Base-by-base conservation (phyloP, 1,284 basidiomycete genomes). In the Papiliotrema fonsecae region DNA sequence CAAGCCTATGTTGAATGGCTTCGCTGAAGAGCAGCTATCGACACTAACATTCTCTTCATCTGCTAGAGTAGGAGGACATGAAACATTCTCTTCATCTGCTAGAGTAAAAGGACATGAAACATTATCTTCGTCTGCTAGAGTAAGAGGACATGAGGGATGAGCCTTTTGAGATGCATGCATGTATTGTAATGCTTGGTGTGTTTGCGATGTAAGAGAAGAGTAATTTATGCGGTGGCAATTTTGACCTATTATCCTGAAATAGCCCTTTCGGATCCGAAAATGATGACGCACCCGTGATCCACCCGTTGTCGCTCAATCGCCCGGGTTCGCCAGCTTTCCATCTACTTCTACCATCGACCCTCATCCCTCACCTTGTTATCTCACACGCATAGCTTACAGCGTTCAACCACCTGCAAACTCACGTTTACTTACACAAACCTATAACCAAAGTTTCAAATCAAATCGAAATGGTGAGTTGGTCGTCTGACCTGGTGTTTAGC, bases 81-180 rank as follows among this genome's bases (percentile, higher is more conserved):
- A n/a, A 57, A 57, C 47, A 42, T 60, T 24, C 42, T 55, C 40
- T 60, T 62, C 51, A 56, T 60, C 38, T 61, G 56, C 34, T 58
- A 51, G 24, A 10, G 10, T 14, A 41, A 9, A n/a, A 32, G 30
- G 24, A 13, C n/a, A n/a, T n/a, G n/a, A n/a, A 57, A 57, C 47
- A 42, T 60, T 24, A 39, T 55, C 40, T 60, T 62, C 51, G 54
- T 60, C 38, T 61, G 56, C 34, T 58, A 51, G 24, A 10, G 10
- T 14, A 41, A 9, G 30, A 32, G 30, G 24, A 13, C n/a, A n/a
- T n/a, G n/a, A n/a, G 56, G 56, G 45, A 42, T 60, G 21, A 39
- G 54, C 40, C 58, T 62, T n/a, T n/a, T n/a, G n/a, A n/a, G 30
- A 9, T 31, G 30, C 30, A 16, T 31, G 9, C 10, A 31, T 31